These are phyloP conservation scores for Metschnikowia anglica DNA, from an alignment of 805 yeast genomes.

Conservation along the genomic window DNA sequence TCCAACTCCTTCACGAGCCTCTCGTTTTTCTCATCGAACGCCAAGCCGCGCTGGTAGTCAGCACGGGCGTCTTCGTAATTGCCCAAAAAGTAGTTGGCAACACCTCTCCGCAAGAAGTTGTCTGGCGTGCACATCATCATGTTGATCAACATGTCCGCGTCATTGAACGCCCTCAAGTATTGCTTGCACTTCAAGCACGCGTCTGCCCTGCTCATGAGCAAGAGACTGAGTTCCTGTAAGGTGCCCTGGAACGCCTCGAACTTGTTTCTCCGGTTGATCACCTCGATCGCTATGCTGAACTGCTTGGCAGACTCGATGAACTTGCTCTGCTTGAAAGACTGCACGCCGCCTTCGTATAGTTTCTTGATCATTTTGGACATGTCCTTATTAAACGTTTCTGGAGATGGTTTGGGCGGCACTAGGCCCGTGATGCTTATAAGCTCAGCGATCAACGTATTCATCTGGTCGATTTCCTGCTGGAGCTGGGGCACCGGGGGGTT, in stretches of 20 bases:
- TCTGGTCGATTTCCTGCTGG: constrained; percentile 43
- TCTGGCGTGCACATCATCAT: constrained; percentile 63
- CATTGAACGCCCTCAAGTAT: constrained; percentile 61
- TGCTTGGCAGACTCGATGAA: constrained; percentile 62
- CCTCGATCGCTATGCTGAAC: constrained; percentile 63
- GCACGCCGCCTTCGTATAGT: constrained; percentile 63
- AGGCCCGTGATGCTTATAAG: constrained; percentile 44
- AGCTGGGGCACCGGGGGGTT: constrained; percentile 26
- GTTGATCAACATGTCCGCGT: constrained; percentile 63
- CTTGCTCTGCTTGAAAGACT: constrained; percentile 53
- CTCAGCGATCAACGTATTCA: constrained; percentile 38
- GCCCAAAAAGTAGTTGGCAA: constrained; percentile 60
- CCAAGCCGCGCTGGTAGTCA: constrained; percentile 70
- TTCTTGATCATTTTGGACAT: constrained; percentile 59
- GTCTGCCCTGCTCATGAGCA: constrained; percentile 70
- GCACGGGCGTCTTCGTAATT: constrained; percentile 61
- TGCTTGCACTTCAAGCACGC: constrained; percentile 57
- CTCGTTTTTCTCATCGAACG: constrained; percentile 55
- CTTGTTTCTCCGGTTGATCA: constrained; percentile 65
- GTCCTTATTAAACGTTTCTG: constrained; percentile 55
- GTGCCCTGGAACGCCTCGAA: constrained; percentile 75
- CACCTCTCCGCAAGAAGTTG: constrained; percentile 69
- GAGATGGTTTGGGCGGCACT: constrained; percentile 55
- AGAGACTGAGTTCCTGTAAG: constrained; percentile 62
- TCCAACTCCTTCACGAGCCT: constrained; percentile 50